Conservation (phyloP, 2,329 filamentous ascomycete genomes). For the Aspergillus clavatus region DNA sequence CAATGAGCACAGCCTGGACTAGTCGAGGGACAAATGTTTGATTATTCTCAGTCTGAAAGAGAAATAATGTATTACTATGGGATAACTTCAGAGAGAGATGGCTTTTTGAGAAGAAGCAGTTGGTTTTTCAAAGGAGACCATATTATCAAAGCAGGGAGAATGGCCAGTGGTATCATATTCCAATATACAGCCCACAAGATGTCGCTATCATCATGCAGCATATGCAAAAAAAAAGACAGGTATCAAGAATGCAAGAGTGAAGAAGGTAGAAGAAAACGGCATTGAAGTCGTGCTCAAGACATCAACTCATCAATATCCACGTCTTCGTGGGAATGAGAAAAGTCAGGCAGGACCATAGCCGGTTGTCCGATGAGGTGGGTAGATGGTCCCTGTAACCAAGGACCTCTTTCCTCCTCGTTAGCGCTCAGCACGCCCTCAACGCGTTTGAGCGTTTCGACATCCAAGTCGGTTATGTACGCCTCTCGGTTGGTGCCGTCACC, state of each 20-base stretch:
- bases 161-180: conserved; percentile 20
- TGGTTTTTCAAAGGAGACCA: too few species aligned
- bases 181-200: conserved; percentile 10
- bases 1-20: background rate
- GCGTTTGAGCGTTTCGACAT: conserved; percentile 81
- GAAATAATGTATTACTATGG: too few species aligned
- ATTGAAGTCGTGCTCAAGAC: conserved; percentile 16
- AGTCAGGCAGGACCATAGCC: conserved; percentile 27
- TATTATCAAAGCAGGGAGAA: background rate
- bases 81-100: too few species aligned
- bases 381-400: conserved; percentile 55
- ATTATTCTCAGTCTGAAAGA: background rate
- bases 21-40: background rate
- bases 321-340: conserved; percentile 25
- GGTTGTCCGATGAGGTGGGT: conserved; percentile 33
- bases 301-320: conserved; percentile 35
- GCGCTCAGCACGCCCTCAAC: conserved; percentile 78
- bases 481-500: conserved; percentile 78
- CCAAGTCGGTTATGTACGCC: conserved; percentile 85
- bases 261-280: conserved; percentile 9
- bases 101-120: too few species aligned
- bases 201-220: conserved; percentile 16
- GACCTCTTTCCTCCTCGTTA: conserved; percentile 80
- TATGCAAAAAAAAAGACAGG: conserved; percentile 14
- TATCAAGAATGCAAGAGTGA: conserved; percentile 3